Evolutionary conservation across 495 filamentous ascomycete species (phyloP), one percentile per base, ranked within the genome.

Genomic region (Aspergillus homomorphus): DNA sequence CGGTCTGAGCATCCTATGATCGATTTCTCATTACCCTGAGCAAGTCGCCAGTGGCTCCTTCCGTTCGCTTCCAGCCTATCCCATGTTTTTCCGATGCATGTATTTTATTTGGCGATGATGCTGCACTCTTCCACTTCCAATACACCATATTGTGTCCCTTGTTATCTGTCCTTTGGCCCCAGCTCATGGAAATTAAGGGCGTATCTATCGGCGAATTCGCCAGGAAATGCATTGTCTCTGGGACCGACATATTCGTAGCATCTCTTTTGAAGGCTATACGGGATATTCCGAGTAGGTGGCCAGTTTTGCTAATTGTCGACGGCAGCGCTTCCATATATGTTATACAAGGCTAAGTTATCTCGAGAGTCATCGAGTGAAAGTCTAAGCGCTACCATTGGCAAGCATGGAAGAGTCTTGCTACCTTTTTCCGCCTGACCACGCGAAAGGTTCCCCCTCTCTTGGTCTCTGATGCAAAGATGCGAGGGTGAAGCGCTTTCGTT

Each of bases 71-170:
- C 15, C 33, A 14, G 10, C 15, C 33, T 38, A 59, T 50, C 48
- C 45, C 26, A 21, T 61, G 45, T 44, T 45, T 52, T 22, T 28
- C 49, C 52, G 41, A 26, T 20, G 48, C 59, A 64, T 61, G 48
- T 63, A 71, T 68, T 72, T 66, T 75, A 74, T 26, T 51, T 59
- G 10, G 59, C 64, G 61, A 72, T 71, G 62, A 74, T 71, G 66
- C 67, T 69, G 71, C 70, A 53, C 64, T 73, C 65, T 64, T 73
- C 41, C 50, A 33, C 42, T 41, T 28, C 22, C 26, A 42, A 21
- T 56, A 30, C 21, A 24, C 22, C 60, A 15, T 19, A 26, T 45
- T 54, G 15, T 45, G 22, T 42, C 23, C 26, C 61, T 57, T 63
- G 46, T 24, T 44, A 12, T 6, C 33, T 16, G 22, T 45, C 28